phyloP scores from a whole-genome alignment of 768 basidiomycete genomes.

The Candolleomyces aberdarensis region DNA sequence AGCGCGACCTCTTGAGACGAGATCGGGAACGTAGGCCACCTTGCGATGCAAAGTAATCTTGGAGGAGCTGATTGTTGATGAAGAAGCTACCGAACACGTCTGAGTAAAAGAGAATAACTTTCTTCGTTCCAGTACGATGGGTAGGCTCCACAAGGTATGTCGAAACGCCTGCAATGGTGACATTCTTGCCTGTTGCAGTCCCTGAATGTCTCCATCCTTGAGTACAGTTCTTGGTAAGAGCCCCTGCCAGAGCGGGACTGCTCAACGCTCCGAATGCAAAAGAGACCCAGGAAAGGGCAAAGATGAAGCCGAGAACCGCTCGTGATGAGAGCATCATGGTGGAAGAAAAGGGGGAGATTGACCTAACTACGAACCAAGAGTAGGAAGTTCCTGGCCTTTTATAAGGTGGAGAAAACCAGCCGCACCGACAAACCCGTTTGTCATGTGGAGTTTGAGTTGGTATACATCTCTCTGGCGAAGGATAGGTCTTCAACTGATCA shows the following conservation, averaged over 20 bases:
- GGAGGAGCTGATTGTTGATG: constrained; percentile 54
- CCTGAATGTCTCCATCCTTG: constrained; percentile 50
- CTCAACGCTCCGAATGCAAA: background rate
- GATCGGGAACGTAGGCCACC: constrained; percentile 31
- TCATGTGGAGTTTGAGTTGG: no score
- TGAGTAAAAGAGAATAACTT: constrained; percentile 53
- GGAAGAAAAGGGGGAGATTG: no score
- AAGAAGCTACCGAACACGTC: constrained; percentile 61
- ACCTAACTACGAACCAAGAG: no score
- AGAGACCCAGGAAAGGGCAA: background rate
- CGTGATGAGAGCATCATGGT: no score
- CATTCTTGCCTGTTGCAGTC: constrained; percentile 38
- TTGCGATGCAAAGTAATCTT: constrained; percentile 60
- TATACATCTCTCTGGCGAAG: no score
- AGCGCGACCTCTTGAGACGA: background rate
- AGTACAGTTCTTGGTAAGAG: constrained; percentile 52
- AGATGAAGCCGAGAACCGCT: background rate
- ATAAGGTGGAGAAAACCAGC: no score
- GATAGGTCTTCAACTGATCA: no score
- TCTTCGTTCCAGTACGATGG: constrained; percentile 21
- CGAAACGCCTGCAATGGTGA: constrained; percentile 39
- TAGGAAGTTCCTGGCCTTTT: no score
- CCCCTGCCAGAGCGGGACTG: constrained; percentile 33
- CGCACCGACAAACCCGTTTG: no score
- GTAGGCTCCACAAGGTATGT: constrained; percentile 54